Conservation (phyloP, 2,329 filamentous ascomycete genomes). For the Eutypa lata region DNA sequence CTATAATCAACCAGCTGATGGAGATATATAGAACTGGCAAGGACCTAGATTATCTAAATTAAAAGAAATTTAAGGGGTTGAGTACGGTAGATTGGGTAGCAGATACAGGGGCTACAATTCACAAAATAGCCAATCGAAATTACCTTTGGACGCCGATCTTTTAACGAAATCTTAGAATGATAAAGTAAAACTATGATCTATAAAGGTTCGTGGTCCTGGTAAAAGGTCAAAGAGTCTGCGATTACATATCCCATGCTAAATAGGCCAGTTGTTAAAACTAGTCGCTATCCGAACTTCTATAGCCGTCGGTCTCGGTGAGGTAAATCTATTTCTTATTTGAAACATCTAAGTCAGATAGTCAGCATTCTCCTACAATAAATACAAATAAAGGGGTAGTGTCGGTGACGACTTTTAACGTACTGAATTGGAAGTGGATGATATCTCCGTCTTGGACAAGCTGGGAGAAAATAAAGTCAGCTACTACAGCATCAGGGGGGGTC, state of each 20-base stretch:
- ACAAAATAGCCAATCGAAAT: too few species aligned
- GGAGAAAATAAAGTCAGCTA: conserved; percentile 14
- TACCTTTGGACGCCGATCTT: too few species aligned
- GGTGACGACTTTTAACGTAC: conserved; percentile 25
- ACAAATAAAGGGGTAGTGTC: not conserved
- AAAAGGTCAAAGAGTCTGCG: not conserved
- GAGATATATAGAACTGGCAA: too few species aligned
- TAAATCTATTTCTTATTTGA: conserved; percentile 3
- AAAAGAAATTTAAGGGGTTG: too few species aligned
- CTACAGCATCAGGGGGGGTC: not conserved
- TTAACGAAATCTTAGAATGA: too few species aligned
- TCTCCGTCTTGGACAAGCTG: conserved; percentile 41
- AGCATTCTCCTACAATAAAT: not conserved
- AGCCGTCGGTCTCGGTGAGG: not conserved
- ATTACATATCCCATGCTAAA: not conserved
- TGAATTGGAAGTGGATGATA: conserved; percentile 43
- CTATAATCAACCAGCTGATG: too few species aligned
- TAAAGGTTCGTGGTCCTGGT: not conserved
- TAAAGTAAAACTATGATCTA: too few species aligned
- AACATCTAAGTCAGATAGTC: conserved; percentile 1
- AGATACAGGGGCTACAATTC: too few species aligned
- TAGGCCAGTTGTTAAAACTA: not conserved
- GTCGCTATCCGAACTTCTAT: not conserved
- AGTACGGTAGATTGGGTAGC: too few species aligned
- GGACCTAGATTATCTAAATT: too few species aligned